These are phyloP conservation scores for Spiromastix sp. DNA, from an alignment of 2,329 filamentous ascomycete genomes.

Conservation along the genomic window DNA sequence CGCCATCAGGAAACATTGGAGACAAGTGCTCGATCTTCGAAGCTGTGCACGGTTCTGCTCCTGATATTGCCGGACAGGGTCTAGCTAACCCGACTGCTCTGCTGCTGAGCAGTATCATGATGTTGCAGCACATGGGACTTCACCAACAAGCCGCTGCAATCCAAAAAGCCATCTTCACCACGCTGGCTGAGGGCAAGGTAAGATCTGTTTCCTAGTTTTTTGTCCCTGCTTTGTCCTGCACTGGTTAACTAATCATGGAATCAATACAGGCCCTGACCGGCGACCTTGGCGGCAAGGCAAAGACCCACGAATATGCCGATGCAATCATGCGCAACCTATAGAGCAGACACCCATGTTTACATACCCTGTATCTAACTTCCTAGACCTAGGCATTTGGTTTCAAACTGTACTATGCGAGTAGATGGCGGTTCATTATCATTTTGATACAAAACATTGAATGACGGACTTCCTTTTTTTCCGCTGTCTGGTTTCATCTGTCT, in stretches of 20 bases:
- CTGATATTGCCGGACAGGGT: conserved; percentile 90
- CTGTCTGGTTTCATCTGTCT: too few species aligned
- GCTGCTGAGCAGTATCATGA: conserved; percentile 95
- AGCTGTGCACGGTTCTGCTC: conserved; percentile 94
- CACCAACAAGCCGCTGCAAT: conserved; percentile 75
- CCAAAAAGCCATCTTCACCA: conserved; percentile 90
- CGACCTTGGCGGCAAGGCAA: conserved; percentile 90
- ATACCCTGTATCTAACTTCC: too few species aligned
- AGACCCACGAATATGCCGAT: conserved; percentile 86
- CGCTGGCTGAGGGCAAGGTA: conserved; percentile 88
- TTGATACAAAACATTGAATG: too few species aligned
- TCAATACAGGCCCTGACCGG: conserved; percentile 62
- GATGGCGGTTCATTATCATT: too few species aligned
- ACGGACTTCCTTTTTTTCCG: too few species aligned
- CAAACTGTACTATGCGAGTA: too few species aligned
- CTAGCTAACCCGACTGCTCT: conserved; percentile 96
- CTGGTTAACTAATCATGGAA: neutral
- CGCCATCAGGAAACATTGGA: conserved; percentile 96
- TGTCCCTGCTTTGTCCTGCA: neutral
- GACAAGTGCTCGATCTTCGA: conserved; percentile 99
- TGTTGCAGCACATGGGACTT: conserved; percentile 97
- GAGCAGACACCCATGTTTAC: conserved; percentile 11
- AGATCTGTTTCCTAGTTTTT: conserved; percentile 14
- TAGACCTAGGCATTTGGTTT: too few species aligned
- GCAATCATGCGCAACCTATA: conserved; percentile 70